Base-by-base conservation (phyloP, 768 basidiomycete species). In the Suillus hirtellus region DNA sequence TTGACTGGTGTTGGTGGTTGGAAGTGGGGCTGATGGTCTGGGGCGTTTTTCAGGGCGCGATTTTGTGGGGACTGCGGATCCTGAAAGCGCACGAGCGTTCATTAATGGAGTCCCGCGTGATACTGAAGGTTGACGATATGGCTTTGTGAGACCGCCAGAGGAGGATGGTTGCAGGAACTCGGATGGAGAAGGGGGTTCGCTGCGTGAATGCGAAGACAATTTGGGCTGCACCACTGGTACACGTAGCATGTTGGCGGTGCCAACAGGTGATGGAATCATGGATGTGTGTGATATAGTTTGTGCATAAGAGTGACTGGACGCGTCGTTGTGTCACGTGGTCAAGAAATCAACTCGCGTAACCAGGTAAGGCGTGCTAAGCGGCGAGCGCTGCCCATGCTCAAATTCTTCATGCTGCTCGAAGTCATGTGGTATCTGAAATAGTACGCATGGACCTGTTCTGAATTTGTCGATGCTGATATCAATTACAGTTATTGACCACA, bases 271-370 rank as follows among this genome's bases (percentile, higher is more conserved):
- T 52, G 27, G 9, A 52, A 34, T 31, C 50, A 52, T 53, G 52
- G 52, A 10, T 5, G 52, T 53, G 11, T 53, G 52, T 14, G 34
- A n/a, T 53, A 1, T 19, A 34, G 52, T 31, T 19, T 31, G 52
- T 19, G 19, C 27, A 52, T 50, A 11, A 24, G 21, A 19, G 50
- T 15, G 4, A 19, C 31, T 42, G 14, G 17, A n/a, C 31, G 59
- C 63, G 64, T 53, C 60, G 49, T 37, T 11, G 40, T 35, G 63
- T 75, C 72, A 73, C 74, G 74, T 73, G 72, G 34, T 40, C 1
- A 1, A 24, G 47, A 75, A 72, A 58, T 68, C 73, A 72, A 66
- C 62, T 37, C 10, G 35, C 35, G 35, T 31, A 31, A 31, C 31
- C 31, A 6, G 27, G 2, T 2, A 27, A 27, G 27, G 27, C 27